Base-by-base conservation (phyloP, 2,329 filamentous ascomycete species). In the Nigrospora sphaerica region DNA sequence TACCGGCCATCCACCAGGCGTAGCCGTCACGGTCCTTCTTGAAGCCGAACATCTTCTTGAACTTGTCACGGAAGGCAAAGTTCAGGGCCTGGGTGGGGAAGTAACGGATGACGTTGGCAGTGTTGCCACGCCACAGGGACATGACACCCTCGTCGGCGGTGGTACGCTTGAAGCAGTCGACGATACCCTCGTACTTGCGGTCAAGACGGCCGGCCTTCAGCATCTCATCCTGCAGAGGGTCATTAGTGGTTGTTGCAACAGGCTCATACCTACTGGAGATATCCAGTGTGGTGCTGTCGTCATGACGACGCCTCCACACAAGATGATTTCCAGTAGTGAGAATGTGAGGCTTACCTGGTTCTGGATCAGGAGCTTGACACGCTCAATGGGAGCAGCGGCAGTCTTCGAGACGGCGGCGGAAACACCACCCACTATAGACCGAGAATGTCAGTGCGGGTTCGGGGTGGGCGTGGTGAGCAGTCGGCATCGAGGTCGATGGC, bases 31-130 rank as follows among this genome's bases (percentile, higher is more conserved):
- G 86, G 57, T 98, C 93, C 88, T 97, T 97, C 90, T 97, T 98
- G 90, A 89, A 98, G 71, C 89, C 88, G 86, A 98, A 98, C 91
- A 98, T 95, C 70, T 86, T 82, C 90, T 98, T 98, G 90, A 96
- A 98, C 85, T 95, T 96, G 77, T 98, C 93, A 76, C 93, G 93
- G 93, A 98, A 98, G 73, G 93, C 93, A 71, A 98, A 98, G 91
- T 98, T 98, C 74, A 98, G 82, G 67, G 93, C 93, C 85, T 98
- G 93, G 74, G 93, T 98, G 64, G 93, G 93, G 89, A 98, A 98
- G 83, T 98, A 98, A 87, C 93, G 93, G 83, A 98, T 95, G 76
- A 98, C 93, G 86, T 98, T 98, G 89, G 93, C 93, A 72, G 93
- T 98, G 89, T 98, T 98, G 78, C 93, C 93, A 85, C 93, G 85